phyloP scores from a whole-genome alignment of 2,329 filamentous ascomycete genomes.

The Sphaerulina vaccinii region DNA sequence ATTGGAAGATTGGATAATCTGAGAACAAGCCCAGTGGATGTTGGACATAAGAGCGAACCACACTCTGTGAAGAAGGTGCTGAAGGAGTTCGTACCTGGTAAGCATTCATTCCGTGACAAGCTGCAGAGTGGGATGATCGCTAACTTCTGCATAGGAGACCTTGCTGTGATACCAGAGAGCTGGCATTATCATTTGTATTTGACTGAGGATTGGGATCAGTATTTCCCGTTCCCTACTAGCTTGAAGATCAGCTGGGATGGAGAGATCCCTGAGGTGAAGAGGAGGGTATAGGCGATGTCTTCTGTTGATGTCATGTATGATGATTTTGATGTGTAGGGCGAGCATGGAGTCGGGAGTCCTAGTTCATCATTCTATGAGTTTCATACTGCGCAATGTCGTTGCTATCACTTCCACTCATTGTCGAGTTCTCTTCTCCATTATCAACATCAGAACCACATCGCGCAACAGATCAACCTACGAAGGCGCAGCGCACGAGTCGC shows the following conservation, averaged over 20 bases:
- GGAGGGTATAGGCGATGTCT: not conserved
- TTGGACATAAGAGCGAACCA: conserved; percentile 36
- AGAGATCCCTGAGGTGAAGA: conserved; percentile 18
- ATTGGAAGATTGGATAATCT: conserved; percentile 43
- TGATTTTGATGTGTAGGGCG: too few relatives aligned
- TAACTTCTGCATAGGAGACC: conserved; percentile 33
- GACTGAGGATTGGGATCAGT: conserved; percentile 50
- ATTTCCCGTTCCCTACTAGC: conserved; percentile 48
- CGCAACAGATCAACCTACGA: too few relatives aligned
- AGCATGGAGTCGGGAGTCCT: too few relatives aligned
- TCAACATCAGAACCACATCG: too few relatives aligned
- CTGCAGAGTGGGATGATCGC: too few relatives aligned
- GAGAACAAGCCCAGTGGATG: conserved; percentile 39
- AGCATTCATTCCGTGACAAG: too few relatives aligned
- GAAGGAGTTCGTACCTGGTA: conserved; percentile 36
- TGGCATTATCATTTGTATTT: conserved; percentile 45
- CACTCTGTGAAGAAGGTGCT: conserved; percentile 46
- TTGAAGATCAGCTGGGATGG: conserved; percentile 38
- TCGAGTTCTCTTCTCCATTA: too few relatives aligned
- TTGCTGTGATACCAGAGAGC: conserved; percentile 31
- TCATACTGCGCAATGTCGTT: too few relatives aligned
- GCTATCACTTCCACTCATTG: too few relatives aligned
- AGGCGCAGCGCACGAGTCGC: too few relatives aligned
- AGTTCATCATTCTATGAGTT: too few relatives aligned
- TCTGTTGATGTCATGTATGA: too few relatives aligned